Evolutionary conservation across 192 early-diverging fungal genomes (phyloP).

Genomic region (Obelidium mucronatum): DNA sequence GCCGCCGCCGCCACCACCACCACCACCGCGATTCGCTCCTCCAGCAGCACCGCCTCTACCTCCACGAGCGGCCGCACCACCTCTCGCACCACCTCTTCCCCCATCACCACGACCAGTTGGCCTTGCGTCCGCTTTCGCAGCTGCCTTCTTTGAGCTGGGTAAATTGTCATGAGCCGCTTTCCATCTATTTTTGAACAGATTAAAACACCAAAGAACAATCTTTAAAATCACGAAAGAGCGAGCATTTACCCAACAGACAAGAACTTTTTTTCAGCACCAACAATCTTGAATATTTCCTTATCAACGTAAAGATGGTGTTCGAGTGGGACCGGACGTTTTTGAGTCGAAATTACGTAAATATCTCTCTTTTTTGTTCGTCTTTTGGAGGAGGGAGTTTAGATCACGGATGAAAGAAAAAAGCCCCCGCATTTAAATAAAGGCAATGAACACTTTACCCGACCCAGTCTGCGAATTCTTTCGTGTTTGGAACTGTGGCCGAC

Average conservation of each 20-base stretch:
- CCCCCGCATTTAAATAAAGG: background rate
- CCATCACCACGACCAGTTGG: constrained; percentile 45
- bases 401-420: constrained; percentile 22
- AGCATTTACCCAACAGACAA: constrained; percentile 60
- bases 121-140: constrained; percentile 32
- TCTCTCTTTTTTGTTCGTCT: constrained; percentile 96
- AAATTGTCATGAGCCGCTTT: constrained; percentile 80
- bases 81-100: constrained; percentile 26
- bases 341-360: constrained; percentile 96
- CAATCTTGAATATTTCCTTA: constrained; percentile 88
- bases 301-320: constrained; percentile 93
- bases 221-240: background rate
- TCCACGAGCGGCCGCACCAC: background rate
- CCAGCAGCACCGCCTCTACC: constrained; percentile 53
- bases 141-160: constrained; percentile 60
- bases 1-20: constrained; percentile 32
- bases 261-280: constrained; percentile 78
- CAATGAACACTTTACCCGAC: constrained; percentile 76
- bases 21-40: constrained; percentile 23
- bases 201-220: background rate
- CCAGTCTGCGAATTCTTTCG: constrained; percentile 99
- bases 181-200: constrained; percentile 52
- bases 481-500: constrained; percentile 98
- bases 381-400: too few species aligned
- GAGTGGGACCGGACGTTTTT: constrained; percentile 91